A percentile compares a stretch with the other conserved stretches of the same genome.
Evolutionary conservation across 306 rosid species (phyloP).

Genomic region (Argentina anserina): DNA sequence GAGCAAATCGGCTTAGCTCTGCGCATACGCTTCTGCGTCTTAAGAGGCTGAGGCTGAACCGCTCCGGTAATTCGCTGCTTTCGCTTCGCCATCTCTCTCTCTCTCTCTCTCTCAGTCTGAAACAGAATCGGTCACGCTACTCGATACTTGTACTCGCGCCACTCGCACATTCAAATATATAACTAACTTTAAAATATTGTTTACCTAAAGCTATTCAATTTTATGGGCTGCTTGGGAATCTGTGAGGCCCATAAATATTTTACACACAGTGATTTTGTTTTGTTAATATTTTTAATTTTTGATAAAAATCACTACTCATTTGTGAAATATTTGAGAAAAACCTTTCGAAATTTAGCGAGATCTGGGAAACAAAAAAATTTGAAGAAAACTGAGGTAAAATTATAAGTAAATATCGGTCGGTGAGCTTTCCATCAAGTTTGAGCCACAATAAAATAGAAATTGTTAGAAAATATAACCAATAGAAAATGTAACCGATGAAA

Average conservation of each 20-base stretch:
- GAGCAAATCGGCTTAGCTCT: constrained; percentile 60
- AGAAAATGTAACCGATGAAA: too few species aligned
- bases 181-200: background rate
- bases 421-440: too few species aligned
- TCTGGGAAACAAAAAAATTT: too few species aligned
- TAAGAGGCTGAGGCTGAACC: constrained; percentile 26
- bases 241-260: background rate
- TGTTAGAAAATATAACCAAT: too few species aligned
- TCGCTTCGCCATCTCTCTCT: constrained; percentile 40
- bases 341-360: too few species aligned
- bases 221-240: constrained; percentile 1
- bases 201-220: background rate
- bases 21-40: constrained; percentile 51
- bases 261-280: background rate
- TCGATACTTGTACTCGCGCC: constrained; percentile 13
- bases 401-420: too few species aligned
- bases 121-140: constrained; percentile 1
- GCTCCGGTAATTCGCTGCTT: constrained; percentile 34
- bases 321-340: too few species aligned
- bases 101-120: background rate
- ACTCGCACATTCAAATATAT: constrained; percentile 3
- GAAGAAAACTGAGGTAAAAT: too few species aligned
- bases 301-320: background rate
- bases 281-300: background rate
- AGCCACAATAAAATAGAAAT: too few species aligned